Conservation (phyloP, 2,329 filamentous ascomycete species). For the Grosmannia huntii region DNA sequence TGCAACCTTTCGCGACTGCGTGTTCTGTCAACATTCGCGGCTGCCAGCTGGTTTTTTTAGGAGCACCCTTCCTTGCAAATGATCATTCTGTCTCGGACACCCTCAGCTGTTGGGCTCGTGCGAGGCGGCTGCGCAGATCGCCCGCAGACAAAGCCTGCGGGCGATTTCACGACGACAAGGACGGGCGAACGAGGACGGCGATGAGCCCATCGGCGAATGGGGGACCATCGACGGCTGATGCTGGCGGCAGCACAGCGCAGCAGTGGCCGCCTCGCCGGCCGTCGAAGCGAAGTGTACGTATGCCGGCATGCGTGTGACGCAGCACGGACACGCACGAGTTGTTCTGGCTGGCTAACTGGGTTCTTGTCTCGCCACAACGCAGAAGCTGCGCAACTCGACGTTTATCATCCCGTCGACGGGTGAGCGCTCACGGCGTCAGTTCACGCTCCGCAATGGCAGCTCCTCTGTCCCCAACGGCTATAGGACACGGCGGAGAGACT, state of each 20-base stretch:
- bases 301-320: not conserved
- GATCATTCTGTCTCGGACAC: not conserved
- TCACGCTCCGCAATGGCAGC: conserved; percentile 50
- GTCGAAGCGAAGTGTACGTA: conserved; percentile 32
- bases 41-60: not conserved
- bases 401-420: conserved; percentile 80
- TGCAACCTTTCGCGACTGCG: not conserved
- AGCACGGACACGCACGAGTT: not conserved
- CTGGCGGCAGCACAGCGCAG: not conserved
- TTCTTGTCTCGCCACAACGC: conserved; percentile 1
- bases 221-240: not conserved
- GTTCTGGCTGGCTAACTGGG: not conserved
- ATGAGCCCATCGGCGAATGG: not conserved
- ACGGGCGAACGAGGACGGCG: not conserved
- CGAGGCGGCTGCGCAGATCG: not conserved
- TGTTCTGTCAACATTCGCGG: not conserved
- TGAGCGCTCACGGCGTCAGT: conserved; percentile 67
- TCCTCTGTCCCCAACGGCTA: not conserved
- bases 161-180: not conserved
- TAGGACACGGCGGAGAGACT: not conserved
- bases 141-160: not conserved
- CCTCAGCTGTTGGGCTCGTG: not conserved
- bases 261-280: conserved; percentile 29
- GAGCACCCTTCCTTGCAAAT: not conserved
- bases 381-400: conserved; percentile 73